Conservation (phyloP, 768 basidiomycete genomes). For the Leccinum incarnatum region DNA sequence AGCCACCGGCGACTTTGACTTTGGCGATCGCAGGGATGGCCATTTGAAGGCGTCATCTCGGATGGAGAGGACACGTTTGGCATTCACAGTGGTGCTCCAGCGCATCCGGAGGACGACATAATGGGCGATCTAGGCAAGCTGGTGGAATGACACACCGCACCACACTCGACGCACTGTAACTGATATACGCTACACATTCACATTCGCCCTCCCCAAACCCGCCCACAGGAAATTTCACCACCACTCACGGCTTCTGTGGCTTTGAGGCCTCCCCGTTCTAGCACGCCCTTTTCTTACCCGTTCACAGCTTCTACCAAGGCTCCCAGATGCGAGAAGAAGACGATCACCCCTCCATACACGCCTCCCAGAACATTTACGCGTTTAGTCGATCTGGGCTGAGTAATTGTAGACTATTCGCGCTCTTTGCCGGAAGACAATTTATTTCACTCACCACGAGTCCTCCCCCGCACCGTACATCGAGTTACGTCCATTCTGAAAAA, state of each 20-base stretch:
- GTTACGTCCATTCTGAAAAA: conserved; percentile 31
- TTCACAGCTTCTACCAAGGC: conserved; percentile 59
- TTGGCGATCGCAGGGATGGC: conserved; percentile 52
- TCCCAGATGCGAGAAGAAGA: conserved; percentile 42
- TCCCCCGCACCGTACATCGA: conserved; percentile 10
- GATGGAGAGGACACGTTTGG: conserved; percentile 30
- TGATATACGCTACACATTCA: too few relatives aligned
- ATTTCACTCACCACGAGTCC: conserved; percentile 12
- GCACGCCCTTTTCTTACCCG: conserved; percentile 37
- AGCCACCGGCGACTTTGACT: conserved; percentile 55
- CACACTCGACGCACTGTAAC: too few relatives aligned
- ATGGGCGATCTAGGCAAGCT: conserved; percentile 67
- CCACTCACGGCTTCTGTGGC: too few relatives aligned
- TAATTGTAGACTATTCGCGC: background rate
- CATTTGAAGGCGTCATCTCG: conserved; percentile 31
- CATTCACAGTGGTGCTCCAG: background rate
- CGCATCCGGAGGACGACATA: conserved; percentile 55
- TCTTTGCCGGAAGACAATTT: conserved; percentile 13
- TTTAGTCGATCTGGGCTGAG: conserved; percentile 14
- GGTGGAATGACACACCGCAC: conserved; percentile 27
- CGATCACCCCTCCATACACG: conserved; percentile 15
- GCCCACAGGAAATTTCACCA: too few relatives aligned
- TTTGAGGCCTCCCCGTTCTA: conserved; percentile 11
- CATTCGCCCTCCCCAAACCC: too few relatives aligned
- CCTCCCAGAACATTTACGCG: conserved; percentile 21